Percentiles rank a stretch among this genome's conserved stretches.
These are phyloP conservation scores for Citropsis articulata DNA, from an alignment of 345 rosid species.

Conservation along the genomic window DNA sequence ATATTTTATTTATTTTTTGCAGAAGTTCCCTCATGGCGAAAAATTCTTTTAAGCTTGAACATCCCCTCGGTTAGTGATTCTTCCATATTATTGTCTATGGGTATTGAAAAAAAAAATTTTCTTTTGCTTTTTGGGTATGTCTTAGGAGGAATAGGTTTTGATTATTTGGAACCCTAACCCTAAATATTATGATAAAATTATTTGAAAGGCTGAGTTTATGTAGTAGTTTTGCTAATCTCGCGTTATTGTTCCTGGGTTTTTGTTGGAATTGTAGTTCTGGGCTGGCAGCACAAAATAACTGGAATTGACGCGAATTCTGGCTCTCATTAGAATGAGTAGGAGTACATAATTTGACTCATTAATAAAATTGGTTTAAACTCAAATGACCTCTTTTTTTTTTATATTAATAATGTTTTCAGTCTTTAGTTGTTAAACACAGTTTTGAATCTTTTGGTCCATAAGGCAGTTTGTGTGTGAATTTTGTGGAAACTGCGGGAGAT, in stretches of 20 bases:
- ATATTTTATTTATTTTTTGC: not conserved
- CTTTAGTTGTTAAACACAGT: not conserved
- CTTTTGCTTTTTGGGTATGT: not conserved
- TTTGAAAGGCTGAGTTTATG: not conserved
- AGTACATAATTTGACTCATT: not conserved
- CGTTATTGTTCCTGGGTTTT: not conserved
- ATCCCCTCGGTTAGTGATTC: slow-evolving; percentile 70
- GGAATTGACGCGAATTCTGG: not conserved
- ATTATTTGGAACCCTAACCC: slow-evolving; percentile 13
- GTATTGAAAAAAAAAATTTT: not conserved
- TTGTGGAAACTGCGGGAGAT: not conserved
- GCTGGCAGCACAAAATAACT: not conserved
- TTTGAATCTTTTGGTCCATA: not conserved
- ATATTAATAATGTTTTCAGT: not conserved
- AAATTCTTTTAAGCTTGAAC: slow-evolving; percentile 85
- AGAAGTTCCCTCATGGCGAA: slow-evolving; percentile 53
- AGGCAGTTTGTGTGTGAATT: not conserved
- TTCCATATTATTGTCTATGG: not conserved
- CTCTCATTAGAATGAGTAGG: not conserved
- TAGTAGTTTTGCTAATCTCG: not conserved
- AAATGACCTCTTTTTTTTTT: not conserved
- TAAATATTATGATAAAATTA: not conserved
- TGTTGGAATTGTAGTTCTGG: not conserved
- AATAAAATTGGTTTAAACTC: not conserved
- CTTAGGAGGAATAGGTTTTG: not conserved